phyloP scores from a whole-genome alignment of 176 grass and related monocot genomes.

The Rhynchospora breviuscula region DNA sequence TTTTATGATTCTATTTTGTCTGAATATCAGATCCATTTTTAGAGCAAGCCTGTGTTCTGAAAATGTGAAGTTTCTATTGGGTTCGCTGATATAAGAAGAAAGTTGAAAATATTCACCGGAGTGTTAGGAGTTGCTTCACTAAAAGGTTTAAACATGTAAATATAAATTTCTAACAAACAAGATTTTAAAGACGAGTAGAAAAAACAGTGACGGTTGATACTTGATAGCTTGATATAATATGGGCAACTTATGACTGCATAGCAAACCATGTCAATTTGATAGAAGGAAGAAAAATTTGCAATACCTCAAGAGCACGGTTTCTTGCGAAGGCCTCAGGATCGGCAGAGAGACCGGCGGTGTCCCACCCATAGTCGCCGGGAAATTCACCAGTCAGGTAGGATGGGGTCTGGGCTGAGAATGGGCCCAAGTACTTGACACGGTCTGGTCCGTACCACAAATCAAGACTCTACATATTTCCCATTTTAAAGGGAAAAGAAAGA shows the following conservation, averaged over 20 bases:
- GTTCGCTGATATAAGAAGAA: background rate
- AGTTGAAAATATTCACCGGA: background rate
- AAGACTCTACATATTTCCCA: conserved; percentile 39
- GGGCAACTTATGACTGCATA: background rate
- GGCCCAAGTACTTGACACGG: conserved; percentile 88
- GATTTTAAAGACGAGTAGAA: background rate
- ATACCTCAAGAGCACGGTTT: conserved; percentile 89
- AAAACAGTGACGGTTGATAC: background rate
- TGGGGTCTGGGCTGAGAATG: conserved; percentile 86
- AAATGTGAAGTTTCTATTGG: background rate
- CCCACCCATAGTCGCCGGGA: conserved; percentile 94
- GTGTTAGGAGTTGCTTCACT: background rate
- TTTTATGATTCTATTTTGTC: too few relatives aligned
- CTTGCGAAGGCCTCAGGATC: conserved; percentile 89
- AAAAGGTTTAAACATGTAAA: background rate
- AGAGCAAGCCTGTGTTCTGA: background rate
- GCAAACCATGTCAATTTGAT: background rate
- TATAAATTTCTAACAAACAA: background rate
- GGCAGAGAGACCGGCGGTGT: conserved; percentile 84
- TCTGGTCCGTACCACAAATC: conserved; percentile 86
- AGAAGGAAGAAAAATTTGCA: background rate
- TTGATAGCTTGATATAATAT: background rate
- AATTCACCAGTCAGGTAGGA: conserved; percentile 88
- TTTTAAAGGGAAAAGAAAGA: background rate
- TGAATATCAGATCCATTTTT: too few relatives aligned